Percentiles rank a stretch among this genome's conserved stretches.
These are phyloP conservation scores for Micractinium conductrix DNA, from an alignment of 139 green algal genomes.

Conservation along the genomic window DNA sequence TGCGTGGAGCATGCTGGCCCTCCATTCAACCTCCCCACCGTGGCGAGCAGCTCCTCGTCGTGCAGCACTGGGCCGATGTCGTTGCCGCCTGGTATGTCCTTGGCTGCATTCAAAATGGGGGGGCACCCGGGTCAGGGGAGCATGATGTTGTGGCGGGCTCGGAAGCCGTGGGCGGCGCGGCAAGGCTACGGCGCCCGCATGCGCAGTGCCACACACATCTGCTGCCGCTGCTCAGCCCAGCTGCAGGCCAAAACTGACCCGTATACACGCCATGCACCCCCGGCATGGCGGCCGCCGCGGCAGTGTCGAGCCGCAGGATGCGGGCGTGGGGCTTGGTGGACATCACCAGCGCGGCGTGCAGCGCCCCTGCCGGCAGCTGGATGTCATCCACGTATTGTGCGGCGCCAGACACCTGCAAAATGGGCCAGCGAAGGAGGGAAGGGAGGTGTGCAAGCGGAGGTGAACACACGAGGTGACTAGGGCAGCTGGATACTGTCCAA, in stretches of 20 bases:
- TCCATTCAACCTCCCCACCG: not conserved
- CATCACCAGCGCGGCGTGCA: constrained; percentile 87
- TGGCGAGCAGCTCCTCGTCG: constrained; percentile 95
- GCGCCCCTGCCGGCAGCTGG: constrained; percentile 57
- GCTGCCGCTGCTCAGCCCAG: not conserved
- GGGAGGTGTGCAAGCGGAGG: not conserved
- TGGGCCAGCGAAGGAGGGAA: not conserved
- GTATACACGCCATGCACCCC: constrained; percentile 37
- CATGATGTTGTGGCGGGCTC: not conserved
- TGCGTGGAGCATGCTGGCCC: not conserved
- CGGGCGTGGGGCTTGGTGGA: constrained; percentile 82
- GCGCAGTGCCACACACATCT: not conserved
- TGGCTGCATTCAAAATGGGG: constrained; percentile 36
- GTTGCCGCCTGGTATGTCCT: constrained; percentile 73
- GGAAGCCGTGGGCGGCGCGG: too few relatives aligned
- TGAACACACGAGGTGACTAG: not conserved
- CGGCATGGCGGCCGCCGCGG: constrained; percentile 59
- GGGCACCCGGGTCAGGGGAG: not conserved
- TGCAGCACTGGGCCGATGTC: constrained; percentile 81
- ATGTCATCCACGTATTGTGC: constrained; percentile 82
- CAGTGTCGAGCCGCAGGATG: constrained; percentile 76
- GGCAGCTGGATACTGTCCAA: too few relatives aligned
- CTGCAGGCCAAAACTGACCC: not conserved
- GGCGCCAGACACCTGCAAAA: not conserved
- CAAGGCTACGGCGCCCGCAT: too few relatives aligned